Evolutionary conservation across 257 asterid species (phyloP), one percentile per base, ranked within the genome.

Genomic region (Osmanthus fragrans): DNA sequence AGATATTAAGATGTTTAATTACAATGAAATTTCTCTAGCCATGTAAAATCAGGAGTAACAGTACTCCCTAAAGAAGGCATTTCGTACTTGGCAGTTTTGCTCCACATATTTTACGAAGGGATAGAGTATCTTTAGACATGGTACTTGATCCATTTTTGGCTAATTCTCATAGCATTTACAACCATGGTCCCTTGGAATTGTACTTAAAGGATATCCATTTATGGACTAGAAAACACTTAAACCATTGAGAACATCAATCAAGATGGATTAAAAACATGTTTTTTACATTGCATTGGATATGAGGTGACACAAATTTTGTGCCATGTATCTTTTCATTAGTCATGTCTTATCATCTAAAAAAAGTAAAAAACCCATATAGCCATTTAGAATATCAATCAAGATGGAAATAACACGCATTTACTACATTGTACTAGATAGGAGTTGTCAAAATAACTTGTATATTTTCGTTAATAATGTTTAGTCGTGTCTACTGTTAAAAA

Each of bases 101-200:
- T 68, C 69, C 79, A 76, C 73, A 75, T 39, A 75, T 65, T 66
- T 68, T 49, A n/a, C n/a, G 11, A 64, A 76, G 56, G 71, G 39
- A 65, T 77, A 25, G 21, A 27, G 66, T 56, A 23, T 54, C 63
- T 25, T n/a, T 54, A 6, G 37, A 77, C 74, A 54, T 30, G 71
- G 71, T 58, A 51, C 74, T 19, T 15, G 12, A 70, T 70, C 63
- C 42, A 60, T 36, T 25, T 25, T 25, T 25, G 27, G 27, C 27
- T 25, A 34, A 12, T 82, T 60, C 69, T 42, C 79, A 82, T 82
- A 70, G 64, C 75, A 34, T 23, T 63, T 63, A 12, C n/a, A 12
- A 23, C 4, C 18, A 27, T 12, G 69, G 27, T 16, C 33, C 36
- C 69, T 63, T 23, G 2, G 36, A 63, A 63, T 63, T 58, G 7